phyloP scores from a whole-genome alignment of 78 protist genomes.

The Mastigamoeba balamuthi region DNA sequence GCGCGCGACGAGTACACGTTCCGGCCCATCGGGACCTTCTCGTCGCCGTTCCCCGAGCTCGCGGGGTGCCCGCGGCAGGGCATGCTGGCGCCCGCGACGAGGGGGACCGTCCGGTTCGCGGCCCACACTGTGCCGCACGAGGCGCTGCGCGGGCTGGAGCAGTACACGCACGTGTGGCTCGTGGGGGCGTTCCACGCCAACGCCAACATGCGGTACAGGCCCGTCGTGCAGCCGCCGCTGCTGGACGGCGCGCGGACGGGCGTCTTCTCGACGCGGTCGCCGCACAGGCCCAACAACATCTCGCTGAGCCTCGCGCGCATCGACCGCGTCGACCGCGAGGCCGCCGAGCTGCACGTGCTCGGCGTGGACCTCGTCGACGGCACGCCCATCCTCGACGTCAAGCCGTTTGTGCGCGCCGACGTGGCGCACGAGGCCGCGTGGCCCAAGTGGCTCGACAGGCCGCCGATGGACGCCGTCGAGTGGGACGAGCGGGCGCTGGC shows the following conservation, averaged over 20 bases:
- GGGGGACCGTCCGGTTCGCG: slow-evolving; percentile 8
- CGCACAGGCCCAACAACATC: slow-evolving; percentile 30
- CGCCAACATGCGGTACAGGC: not conserved
- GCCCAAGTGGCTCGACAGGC: slow-evolving; percentile 20
- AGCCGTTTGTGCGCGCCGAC: slow-evolving; percentile 53
- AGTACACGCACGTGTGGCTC: slow-evolving; percentile 39
- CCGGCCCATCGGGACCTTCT: not conserved
- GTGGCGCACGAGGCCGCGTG: slow-evolving; percentile 14
- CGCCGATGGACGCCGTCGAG: not conserved
- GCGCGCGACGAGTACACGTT: no score
- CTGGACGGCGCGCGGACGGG: slow-evolving; percentile 15
- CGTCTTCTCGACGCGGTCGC: slow-evolving; percentile 28
- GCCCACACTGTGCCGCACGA: not conserved
- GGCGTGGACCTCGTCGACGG: slow-evolving; percentile 75
- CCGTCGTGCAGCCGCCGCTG: slow-evolving; percentile 1
- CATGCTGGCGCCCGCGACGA: slow-evolving; percentile 14
- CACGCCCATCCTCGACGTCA: slow-evolving; percentile 71
- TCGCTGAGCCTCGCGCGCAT: slow-evolving; percentile 5
- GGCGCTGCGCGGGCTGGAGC: not conserved
- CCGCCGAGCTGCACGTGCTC: slow-evolving; percentile 17
- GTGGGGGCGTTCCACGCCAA: not conserved
- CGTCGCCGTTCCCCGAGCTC: not conserved
- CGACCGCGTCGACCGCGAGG: not conserved
- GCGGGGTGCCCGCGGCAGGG: slow-evolving; percentile 43
- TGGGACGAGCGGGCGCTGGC: not conserved